phyloP scores from a whole-genome alignment of 208 protist species.

The Kentomonas sorsogonicus region DNA sequence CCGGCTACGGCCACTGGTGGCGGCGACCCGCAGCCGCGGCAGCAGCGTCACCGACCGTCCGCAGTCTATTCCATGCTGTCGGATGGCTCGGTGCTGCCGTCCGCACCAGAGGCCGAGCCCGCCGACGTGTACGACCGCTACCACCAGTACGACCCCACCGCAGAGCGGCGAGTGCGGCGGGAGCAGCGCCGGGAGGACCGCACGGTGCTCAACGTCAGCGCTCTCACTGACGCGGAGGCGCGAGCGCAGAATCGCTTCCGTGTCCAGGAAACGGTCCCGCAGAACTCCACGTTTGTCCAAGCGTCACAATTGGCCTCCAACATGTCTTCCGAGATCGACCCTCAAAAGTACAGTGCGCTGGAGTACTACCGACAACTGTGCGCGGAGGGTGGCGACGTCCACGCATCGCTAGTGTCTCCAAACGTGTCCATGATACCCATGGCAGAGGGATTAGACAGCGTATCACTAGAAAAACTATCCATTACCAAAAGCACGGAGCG shows the following conservation, averaged over 20 bases:
- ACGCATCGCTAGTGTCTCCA: too few species aligned
- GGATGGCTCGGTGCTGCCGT: slow-evolving; percentile 9
- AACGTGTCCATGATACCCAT: too few species aligned
- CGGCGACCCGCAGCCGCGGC: not conserved
- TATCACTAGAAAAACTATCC: too few species aligned
- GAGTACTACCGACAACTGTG: too few species aligned
- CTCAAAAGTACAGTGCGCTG: too few species aligned
- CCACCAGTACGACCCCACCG: slow-evolving; percentile 14
- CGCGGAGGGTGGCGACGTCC: too few species aligned
- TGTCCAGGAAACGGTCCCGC: slow-evolving; percentile 13
- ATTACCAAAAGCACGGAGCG: too few species aligned
- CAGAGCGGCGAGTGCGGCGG: slow-evolving; percentile 8
- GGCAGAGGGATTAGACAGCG: too few species aligned
- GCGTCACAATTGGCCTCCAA: too few species aligned
- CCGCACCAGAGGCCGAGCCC: not conserved
- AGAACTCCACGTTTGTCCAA: too few species aligned
- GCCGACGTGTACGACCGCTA: slow-evolving; percentile 17
- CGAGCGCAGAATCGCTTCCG: slow-evolving; percentile 19
- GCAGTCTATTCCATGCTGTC: slow-evolving; percentile 12
- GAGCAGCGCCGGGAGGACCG: slow-evolving; percentile 18
- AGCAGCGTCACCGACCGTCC: too few species aligned
- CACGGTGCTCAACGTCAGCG: slow-evolving; percentile 19
- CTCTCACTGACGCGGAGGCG: slow-evolving; percentile 11
- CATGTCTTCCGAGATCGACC: too few species aligned
- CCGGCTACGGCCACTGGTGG: slow-evolving; percentile 10